Conservation (phyloP, 495 filamentous ascomycete genomes). For the Aspergillus panamensis region DNA sequence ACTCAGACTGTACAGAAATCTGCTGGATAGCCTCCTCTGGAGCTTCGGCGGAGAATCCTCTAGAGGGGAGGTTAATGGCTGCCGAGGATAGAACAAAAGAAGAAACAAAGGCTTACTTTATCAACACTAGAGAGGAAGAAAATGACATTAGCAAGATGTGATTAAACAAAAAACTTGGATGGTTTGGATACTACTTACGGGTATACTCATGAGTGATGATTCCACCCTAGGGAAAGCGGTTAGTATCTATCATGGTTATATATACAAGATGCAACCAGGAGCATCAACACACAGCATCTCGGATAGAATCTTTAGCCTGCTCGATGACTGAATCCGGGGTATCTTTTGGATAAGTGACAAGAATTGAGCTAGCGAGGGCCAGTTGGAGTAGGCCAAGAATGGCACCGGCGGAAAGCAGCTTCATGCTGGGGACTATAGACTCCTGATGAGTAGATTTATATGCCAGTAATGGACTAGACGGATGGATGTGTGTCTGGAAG, state of each 20-base stretch:
- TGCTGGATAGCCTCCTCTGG: conserved; percentile 63
- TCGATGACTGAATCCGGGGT: conserved; percentile 67
- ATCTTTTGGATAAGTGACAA: conserved; percentile 70
- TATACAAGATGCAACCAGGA: conserved; percentile 9
- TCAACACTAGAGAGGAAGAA: conserved; percentile 37
- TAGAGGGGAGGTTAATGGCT: conserved; percentile 32
- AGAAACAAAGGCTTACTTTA: conserved; percentile 39
- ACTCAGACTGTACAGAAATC: conserved; percentile 60
- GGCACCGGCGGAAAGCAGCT: conserved; percentile 40
- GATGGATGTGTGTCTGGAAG: not conserved
- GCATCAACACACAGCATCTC: conserved; percentile 54
- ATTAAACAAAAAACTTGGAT: not conserved
- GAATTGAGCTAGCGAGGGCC: conserved; percentile 63
- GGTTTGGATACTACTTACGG: conserved; percentile 33
- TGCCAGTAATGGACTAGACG: not conserved
- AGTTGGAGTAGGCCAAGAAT: conserved; percentile 54
- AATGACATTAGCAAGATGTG: conserved; percentile 8
- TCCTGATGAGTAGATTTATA: not conserved
- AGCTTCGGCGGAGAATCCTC: conserved; percentile 74
- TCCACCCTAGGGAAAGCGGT: conserved; percentile 26
- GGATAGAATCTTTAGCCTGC: conserved; percentile 67
- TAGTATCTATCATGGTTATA: not conserved
- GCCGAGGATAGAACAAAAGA: not conserved
- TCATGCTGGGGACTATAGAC: conserved; percentile 49
- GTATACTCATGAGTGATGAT: conserved; percentile 51